Percentiles rank a stretch among this genome's conserved stretches.
These are phyloP conservation scores for Ambrosiella beaveri DNA, from an alignment of 2,329 filamentous ascomycete species.

Conservation along the genomic window DNA sequence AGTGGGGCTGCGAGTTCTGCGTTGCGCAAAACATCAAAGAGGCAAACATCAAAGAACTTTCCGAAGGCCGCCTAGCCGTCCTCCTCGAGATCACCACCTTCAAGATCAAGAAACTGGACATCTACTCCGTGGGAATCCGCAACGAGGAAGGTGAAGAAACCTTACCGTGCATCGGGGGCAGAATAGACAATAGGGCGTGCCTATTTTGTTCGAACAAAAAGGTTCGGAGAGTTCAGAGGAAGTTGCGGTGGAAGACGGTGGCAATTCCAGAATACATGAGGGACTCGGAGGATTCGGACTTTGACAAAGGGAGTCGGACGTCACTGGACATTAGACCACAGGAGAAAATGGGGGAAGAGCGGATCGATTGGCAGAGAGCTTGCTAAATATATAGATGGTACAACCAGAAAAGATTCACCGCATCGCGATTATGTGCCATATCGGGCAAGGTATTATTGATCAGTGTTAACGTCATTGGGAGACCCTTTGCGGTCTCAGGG, in stretches of 20 bases:
- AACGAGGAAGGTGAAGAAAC: conserved; percentile 2
- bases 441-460: no score
- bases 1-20: conserved; percentile 11
- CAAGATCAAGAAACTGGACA: conserved; percentile 9
- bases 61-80: conserved; percentile 2
- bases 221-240: conserved; percentile 3
- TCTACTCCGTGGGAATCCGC: background rate
- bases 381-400: background rate
- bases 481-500: no score
- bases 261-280: conserved; percentile 3
- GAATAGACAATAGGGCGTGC: conserved; percentile 1
- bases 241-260: conserved; percentile 8
- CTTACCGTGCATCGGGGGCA: background rate
- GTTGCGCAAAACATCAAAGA: conserved; percentile 6
- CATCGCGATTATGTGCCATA: no score
- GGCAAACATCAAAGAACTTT: background rate
- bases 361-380: background rate
- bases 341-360: background rate
- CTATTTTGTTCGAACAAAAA: conserved; percentile 8
- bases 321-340: background rate
- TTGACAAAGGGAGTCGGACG: background rate
- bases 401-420: no score
- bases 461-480: no score
- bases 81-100: conserved; percentile 7
- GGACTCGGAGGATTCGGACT: background rate